Conservation (phyloP, 768 basidiomycete genomes). For the Tricholoma flavovirens region DNA sequence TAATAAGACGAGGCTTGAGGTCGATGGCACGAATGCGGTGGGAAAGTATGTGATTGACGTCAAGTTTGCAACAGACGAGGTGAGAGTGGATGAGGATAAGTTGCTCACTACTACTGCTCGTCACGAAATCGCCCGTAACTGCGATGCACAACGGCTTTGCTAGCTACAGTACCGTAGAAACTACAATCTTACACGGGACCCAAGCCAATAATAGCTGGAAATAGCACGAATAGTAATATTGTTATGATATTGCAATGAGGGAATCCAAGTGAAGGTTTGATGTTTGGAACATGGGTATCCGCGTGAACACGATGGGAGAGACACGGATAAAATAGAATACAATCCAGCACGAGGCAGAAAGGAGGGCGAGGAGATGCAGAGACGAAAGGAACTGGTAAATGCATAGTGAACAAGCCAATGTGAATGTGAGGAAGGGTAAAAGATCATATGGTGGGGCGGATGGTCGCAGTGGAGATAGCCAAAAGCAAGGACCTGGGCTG, state of each 20-base stretch:
- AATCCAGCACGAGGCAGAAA: conserved; percentile 13
- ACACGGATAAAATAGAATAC: conserved; percentile 13
- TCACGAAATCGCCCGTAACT: conserved; percentile 7
- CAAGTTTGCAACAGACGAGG: conserved; percentile 50
- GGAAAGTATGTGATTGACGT: conserved; percentile 45
- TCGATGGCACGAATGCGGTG: conserved; percentile 27
- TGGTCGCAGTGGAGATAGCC: conserved; percentile 7
- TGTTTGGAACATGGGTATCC: conserved; percentile 1
- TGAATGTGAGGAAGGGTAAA: background rate
- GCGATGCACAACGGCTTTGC: background rate
- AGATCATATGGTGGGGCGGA: conserved; percentile 2
- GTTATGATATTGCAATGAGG: conserved; percentile 3
- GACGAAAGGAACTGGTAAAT: conserved; percentile 6
- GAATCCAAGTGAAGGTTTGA: conserved; percentile 1
- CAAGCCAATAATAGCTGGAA: background rate
- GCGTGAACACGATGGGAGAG: conserved; percentile 3
- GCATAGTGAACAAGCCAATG: conserved; percentile 10
- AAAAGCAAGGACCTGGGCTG: background rate
- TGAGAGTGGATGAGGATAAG: conserved; percentile 39
- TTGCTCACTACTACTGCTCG: conserved; percentile 11
- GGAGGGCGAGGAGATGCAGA: conserved; percentile 2
- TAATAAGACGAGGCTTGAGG: conserved; percentile 45
- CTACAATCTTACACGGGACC: background rate
- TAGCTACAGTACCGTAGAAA: background rate
- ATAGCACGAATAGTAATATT: background rate